Evolutionary conservation across 495 filamentous ascomycete species (phyloP), one percentile per base, ranked within the genome.

Genomic region (Parmelia sp.): DNA sequence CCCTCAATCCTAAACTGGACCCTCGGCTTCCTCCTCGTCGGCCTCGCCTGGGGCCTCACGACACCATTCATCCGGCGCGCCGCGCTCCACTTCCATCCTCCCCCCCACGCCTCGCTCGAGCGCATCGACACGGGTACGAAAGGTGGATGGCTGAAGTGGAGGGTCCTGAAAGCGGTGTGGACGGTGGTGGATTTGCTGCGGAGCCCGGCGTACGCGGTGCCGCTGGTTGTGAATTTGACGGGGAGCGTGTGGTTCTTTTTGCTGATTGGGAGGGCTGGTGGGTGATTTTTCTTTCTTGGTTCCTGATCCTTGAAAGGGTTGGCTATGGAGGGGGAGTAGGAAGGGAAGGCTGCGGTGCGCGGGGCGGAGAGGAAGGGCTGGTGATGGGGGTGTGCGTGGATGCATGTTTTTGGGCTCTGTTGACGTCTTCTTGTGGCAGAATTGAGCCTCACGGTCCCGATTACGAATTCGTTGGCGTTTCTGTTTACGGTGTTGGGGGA

Each of bases 161-260:
- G 33, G n/a, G 14, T 53, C 0, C 23, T 63, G 7, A 80, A 81
- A 0, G 73, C 84, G 0, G 79, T 86, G 61, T 93, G 88, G 70
- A 91, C 85, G 19, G 88, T 93, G 21, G 67, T 85, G 11, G 94
- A 96, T 73, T 75, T 97, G 69, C 75, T 97, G 15, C 77, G 82
- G 55, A 91, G 88, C 63, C 91, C 91, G 56, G 82, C 83, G 33
- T 98, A 98, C 74, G 88, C 90, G 15, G 72, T 96, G 42, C 93
- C 93, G 33, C 72, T 98, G 69, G 76, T 96, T 58, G 79, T 96
- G 35, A 98, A 98, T 71, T 74, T 97, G 68, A 96, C 94, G 40
- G 94, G 94, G 63, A 96, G 90, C 70, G 82, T 98, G 66, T 98
- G 94, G 94, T 98, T 98, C 70, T 98, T 98, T 71, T 73, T 97